Percentiles rank a stretch among this genome's conserved stretches.
Conservation (phyloP, 257 asterid species). For the Voacanga thouarsii region DNA sequence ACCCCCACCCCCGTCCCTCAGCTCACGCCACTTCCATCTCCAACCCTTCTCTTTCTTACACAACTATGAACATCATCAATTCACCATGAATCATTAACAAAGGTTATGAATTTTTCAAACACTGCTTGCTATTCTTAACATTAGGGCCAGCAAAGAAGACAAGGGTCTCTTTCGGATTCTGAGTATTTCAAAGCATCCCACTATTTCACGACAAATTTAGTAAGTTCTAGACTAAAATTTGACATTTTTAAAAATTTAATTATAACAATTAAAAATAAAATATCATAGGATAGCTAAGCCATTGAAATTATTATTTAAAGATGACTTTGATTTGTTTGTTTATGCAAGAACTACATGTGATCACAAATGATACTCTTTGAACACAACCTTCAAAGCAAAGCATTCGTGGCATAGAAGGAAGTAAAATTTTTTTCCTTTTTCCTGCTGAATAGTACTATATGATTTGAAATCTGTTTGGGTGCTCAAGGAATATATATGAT, state of each 20-base stretch:
- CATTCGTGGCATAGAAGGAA: not conserved
- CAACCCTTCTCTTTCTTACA: not conserved
- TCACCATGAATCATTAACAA: not conserved
- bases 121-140: too few species aligned
- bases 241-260: not conserved
- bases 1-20: not conserved
- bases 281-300: too few species aligned
- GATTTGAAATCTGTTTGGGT: slow-evolving; percentile 1
- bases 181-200: too few species aligned
- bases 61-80: not conserved
- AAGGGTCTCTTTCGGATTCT: not conserved
- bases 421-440: not conserved
- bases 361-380: not conserved
- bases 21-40: too few species aligned
- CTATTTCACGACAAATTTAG: too few species aligned
- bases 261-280: too few species aligned
- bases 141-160: not conserved
- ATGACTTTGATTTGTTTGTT: not conserved
- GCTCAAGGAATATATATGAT: slow-evolving; percentile 17
- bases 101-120: not conserved
- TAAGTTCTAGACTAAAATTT: not conserved
- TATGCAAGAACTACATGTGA: slow-evolving; percentile 2
- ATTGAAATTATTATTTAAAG: too few species aligned
- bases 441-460: not conserved
- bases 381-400: slow-evolving; percentile 8